phyloP scores from a whole-genome alignment of 495 filamentous ascomycete species.

The Aspergillus bertholletiae region DNA sequence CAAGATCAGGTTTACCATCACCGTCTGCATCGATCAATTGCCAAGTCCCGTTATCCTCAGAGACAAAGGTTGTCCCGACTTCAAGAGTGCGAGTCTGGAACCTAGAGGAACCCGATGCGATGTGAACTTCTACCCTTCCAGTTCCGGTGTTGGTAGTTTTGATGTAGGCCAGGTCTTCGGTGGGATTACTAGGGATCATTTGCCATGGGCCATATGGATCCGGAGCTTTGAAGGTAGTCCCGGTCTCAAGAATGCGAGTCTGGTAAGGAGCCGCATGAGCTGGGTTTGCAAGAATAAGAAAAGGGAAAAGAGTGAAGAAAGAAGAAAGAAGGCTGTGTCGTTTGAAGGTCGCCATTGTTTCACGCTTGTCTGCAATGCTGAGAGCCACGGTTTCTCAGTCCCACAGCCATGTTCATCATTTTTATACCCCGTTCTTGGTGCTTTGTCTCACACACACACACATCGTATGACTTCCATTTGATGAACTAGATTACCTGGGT shows the following conservation, averaged over 20 bases:
- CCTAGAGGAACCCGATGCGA: not conserved
- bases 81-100: not conserved
- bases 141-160: slow-evolving; percentile 4
- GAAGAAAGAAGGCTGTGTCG: not conserved
- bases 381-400: not conserved
- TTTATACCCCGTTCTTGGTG: not conserved
- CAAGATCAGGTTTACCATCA: not conserved
- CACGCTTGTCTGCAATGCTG: not conserved
- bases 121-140: slow-evolving; percentile 2
- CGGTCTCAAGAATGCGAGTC: not conserved
- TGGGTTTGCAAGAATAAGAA: not conserved
- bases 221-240: not conserved
- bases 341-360: not conserved
- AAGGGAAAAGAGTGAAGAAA: not conserved
- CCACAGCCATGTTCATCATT: not conserved
- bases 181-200: not conserved
- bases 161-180: not conserved
- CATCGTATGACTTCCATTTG: not conserved
- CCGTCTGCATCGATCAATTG: slow-evolving; percentile 2
- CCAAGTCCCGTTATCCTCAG: slow-evolving; percentile 4
- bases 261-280: not conserved
- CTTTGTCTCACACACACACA: too few relatives aligned
- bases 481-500: not conserved
- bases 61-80: not conserved
- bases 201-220: slow-evolving; percentile 2